phyloP scores from a whole-genome alignment of 257 asterid species.

The Thymus quinquecostatus region DNA sequence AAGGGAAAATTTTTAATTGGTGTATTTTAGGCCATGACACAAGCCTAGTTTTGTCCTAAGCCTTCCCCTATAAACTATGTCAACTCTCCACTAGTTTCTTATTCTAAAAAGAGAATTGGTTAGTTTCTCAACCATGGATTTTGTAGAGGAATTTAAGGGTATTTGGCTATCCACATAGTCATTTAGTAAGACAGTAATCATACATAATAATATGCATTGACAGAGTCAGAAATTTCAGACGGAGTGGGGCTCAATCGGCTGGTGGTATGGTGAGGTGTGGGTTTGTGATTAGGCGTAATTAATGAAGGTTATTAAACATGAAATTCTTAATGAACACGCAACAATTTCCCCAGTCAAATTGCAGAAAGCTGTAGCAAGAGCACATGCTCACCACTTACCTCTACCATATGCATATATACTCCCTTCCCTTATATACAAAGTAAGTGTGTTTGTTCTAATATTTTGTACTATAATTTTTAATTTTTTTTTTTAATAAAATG shows the following conservation, averaged over 20 bases:
- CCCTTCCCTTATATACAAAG: not conserved
- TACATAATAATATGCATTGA: too few species aligned
- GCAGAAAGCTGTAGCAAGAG: constrained; percentile 27
- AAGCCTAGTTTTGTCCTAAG: not conserved
- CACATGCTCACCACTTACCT: constrained; percentile 54
- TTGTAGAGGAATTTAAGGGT: not conserved
- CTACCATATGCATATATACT: not conserved
- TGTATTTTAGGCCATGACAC: not conserved
- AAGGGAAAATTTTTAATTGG: not conserved
- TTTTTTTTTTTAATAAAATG: not conserved
- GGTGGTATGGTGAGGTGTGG: not conserved
- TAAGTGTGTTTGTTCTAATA: not conserved
- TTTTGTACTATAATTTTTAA: too few species aligned
- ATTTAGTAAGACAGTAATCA: too few species aligned
- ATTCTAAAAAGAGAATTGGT: too few species aligned
- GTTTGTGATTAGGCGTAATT: not conserved
- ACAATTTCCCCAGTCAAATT: constrained; percentile 18
- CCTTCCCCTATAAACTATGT: not conserved
- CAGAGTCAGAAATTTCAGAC: too few species aligned
- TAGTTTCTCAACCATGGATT: not conserved
- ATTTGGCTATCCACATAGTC: too few species aligned
- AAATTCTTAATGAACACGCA: constrained; percentile 23
- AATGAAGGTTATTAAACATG: constrained; percentile 19
- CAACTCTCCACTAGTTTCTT: not conserved
- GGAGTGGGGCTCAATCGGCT: too few species aligned